These are phyloP conservation scores for Candida insectalens DNA, from an alignment of 805 yeast genomes.

Conservation along the genomic window DNA sequence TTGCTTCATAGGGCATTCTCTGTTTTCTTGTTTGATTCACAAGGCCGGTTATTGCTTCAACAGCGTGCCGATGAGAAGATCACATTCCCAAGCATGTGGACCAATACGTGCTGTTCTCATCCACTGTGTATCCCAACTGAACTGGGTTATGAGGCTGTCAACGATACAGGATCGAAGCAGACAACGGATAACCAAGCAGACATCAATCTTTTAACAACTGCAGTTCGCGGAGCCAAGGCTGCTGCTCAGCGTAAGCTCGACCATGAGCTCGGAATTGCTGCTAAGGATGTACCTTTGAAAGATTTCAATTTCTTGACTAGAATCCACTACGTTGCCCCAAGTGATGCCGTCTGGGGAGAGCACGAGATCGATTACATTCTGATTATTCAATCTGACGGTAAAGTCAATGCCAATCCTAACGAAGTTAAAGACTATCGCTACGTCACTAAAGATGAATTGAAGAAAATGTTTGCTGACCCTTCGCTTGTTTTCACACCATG, in stretches of 20 bases:
- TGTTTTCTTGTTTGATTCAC: conserved; percentile 80
- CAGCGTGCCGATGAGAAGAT: conserved; percentile 95
- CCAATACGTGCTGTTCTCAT: conserved; percentile 98
- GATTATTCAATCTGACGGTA: conserved; percentile 50
- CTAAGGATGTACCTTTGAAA: conserved; percentile 49
- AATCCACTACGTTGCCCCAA: conserved; percentile 89
- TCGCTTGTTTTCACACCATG: conserved; percentile 82
- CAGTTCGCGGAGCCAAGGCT: conserved; percentile 67
- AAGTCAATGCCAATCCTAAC: conserved; percentile 50
- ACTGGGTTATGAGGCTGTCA: conserved; percentile 42
- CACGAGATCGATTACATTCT: conserved; percentile 95
- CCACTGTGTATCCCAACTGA: conserved; percentile 82
- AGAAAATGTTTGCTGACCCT: conserved; percentile 63
- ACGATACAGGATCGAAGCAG: neutral
- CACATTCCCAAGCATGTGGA: conserved; percentile 96
- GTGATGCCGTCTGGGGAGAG: conserved; percentile 84
- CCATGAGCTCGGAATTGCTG: conserved; percentile 81
- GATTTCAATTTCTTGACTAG: conserved; percentile 79
- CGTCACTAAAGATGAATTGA: conserved; percentile 60
- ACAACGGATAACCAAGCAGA: conserved; percentile 21
- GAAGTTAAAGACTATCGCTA: conserved; percentile 79
- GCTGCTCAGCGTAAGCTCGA: conserved; percentile 91
- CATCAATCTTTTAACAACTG: conserved; percentile 31
- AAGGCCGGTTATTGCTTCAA: conserved; percentile 72
- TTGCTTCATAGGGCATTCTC: conserved; percentile 92